Evolutionary conservation across 2,329 filamentous ascomycete genomes (phyloP).

Genomic region (Verticillium nubilum): DNA sequence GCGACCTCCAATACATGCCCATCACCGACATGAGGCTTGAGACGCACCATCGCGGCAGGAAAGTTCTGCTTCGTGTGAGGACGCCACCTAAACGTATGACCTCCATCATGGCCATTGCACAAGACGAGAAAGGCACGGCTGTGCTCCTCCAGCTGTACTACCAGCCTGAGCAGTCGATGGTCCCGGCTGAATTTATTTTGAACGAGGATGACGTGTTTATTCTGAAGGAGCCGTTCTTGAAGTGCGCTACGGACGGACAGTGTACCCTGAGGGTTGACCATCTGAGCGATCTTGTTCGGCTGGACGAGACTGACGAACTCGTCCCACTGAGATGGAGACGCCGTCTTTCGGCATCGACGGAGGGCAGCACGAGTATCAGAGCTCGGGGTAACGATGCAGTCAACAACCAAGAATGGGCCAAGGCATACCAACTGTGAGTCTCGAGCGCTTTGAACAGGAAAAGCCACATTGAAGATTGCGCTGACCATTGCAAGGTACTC

Average conservation of each 20-base stretch:
- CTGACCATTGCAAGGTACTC: conserved; percentile 25
- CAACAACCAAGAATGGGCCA: conserved; percentile 16
- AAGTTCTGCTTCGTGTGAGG: conserved; percentile 12
- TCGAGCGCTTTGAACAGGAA: background rate
- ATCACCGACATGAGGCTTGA: conserved; percentile 23
- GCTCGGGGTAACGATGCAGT: conserved; percentile 28
- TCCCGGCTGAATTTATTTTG: conserved; percentile 27
- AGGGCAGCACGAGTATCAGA: conserved; percentile 15
- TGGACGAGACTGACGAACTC: conserved; percentile 27
- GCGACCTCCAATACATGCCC: conserved; percentile 16
- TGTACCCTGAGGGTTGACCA: conserved; percentile 48
- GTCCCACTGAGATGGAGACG: conserved; percentile 32
- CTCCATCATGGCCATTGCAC: conserved; percentile 22
- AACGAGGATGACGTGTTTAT: conserved; percentile 27
- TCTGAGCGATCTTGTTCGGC: conserved; percentile 37
- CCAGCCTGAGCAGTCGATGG: conserved; percentile 21
- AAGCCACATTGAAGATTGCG: background rate
- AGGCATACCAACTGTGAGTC: conserved; percentile 25
- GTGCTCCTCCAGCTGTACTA: conserved; percentile 33
- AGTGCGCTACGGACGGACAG: conserved; percentile 26
- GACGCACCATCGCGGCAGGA: conserved; percentile 19
- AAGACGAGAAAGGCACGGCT: conserved; percentile 31
- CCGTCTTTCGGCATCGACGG: background rate
- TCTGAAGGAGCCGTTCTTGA: conserved; percentile 51
- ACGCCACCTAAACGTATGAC: conserved; percentile 13